phyloP scores from a whole-genome alignment of 148 eudicot species.

The Talinum fruticosum region DNA sequence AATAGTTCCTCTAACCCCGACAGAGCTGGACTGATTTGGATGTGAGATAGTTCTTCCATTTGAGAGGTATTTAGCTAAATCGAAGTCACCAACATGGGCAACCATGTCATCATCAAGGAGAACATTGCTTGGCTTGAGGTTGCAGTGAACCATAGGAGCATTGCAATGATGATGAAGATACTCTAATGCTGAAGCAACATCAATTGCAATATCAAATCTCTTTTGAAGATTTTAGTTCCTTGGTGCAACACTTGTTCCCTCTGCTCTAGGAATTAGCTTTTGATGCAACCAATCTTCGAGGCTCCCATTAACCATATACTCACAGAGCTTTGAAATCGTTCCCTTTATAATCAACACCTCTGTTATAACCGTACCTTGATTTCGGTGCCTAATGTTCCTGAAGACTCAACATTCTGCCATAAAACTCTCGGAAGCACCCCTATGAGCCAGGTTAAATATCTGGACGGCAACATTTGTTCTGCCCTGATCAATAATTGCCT shows the following conservation, averaged over 20 bases:
- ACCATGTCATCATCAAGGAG: slow-evolving; percentile 36
- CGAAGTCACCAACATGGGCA: slow-evolving; percentile 48
- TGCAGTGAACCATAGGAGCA: slow-evolving; percentile 33
- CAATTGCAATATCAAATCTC: slow-evolving; percentile 24
- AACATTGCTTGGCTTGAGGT: slow-evolving; percentile 40
- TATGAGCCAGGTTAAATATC: slow-evolving; percentile 8
- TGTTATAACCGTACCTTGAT: slow-evolving; percentile 25
- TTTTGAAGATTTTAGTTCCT: neutral
- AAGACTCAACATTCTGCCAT: slow-evolving; percentile 27
- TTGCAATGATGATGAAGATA: slow-evolving; percentile 35
- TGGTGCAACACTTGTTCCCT: neutral
- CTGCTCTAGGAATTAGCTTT: neutral
- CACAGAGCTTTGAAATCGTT: slow-evolving; percentile 26
- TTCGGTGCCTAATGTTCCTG: slow-evolving; percentile 14
- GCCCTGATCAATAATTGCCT: slow-evolving; percentile 13
- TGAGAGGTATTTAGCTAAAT: slow-evolving; percentile 32
- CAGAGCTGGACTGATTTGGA: slow-evolving; percentile 15
- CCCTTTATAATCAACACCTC: slow-evolving; percentile 19
- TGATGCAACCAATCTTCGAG: slow-evolving; percentile 26
- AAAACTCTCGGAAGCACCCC: slow-evolving; percentile 23
- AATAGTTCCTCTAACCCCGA: slow-evolving; percentile 29
- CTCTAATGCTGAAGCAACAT: slow-evolving; percentile 41
- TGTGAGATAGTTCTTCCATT: neutral
- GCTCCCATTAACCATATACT: slow-evolving; percentile 26
- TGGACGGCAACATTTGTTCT: slow-evolving; percentile 12